A percentile compares a stretch with the other conserved stretches of the same genome.
Conservation (phyloP, 1,139 yeast species). For the Yamadazyma taylorii region DNA sequence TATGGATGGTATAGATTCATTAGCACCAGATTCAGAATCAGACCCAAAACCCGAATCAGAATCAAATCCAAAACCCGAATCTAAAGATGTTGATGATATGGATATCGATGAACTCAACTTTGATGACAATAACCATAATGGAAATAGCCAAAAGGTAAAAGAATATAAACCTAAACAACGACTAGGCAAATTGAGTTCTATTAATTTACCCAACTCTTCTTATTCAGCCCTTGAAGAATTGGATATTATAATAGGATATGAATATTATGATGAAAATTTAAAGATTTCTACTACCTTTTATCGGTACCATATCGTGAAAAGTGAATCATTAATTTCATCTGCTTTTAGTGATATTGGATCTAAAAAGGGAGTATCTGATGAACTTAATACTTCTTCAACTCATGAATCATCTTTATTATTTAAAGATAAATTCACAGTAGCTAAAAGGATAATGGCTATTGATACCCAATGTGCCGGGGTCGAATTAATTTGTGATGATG, state of each 20-base stretch:
- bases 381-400: constrained; percentile 1
- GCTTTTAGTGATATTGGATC: constrained; percentile 35
- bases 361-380: constrained; percentile 22
- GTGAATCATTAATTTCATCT: constrained; percentile 25
- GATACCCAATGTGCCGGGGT: not conserved
- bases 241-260: constrained; percentile 39
- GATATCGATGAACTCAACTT: constrained; percentile 10
- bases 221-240: constrained; percentile 32
- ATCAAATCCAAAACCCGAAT: constrained; percentile 1
- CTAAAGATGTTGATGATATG: constrained; percentile 12
- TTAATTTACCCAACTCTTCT: constrained; percentile 47
- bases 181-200: constrained; percentile 21
- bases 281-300: constrained; percentile 29
- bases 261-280: constrained; percentile 19
- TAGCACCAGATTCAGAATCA: no score
- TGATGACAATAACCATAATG: constrained; percentile 2
- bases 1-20: constrained; percentile 5
- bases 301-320: constrained; percentile 36
- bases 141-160: not conserved
- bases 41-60: no score
- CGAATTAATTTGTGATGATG: constrained; percentile 27
- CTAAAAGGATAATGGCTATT: constrained; percentile 5
- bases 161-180: constrained; percentile 17
- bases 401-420: not conserved
- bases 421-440: constrained; percentile 4